Conservation (phyloP, 345 rosid species). For the Luvunga scandens region DNA sequence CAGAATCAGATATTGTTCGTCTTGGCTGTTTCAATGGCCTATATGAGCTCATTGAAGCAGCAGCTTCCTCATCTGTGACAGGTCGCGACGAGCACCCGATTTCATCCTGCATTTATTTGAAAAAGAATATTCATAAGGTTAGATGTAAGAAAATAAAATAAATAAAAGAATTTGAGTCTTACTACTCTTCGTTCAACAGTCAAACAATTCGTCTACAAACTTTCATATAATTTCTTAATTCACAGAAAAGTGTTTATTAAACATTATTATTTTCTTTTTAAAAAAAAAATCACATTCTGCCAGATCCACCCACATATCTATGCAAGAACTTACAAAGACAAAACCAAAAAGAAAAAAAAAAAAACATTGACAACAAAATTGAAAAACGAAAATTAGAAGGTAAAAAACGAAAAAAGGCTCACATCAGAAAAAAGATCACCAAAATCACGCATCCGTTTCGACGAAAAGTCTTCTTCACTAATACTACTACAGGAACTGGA, state of each 20-base stretch:
- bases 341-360: neutral
- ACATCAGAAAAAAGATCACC: slow-evolving; percentile 47
- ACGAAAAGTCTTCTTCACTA: slow-evolving; percentile 29
- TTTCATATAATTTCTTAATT: neutral
- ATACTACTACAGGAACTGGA: slow-evolving; percentile 39
- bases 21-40: slow-evolving; percentile 42
- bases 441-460: slow-evolving; percentile 40
- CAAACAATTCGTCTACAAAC: neutral
- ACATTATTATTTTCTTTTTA: neutral
- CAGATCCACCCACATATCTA: neutral
- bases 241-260: neutral
- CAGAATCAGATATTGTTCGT: neutral
- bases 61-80: slow-evolving; percentile 21
- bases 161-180: neutral
- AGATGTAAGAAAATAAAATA: neutral
- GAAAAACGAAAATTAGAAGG: neutral
- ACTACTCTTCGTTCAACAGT: neutral
- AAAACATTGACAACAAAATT: neutral
- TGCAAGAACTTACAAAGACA: neutral
- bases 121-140: neutral
- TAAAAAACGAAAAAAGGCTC: slow-evolving; percentile 10
- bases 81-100: slow-evolving; percentile 43
- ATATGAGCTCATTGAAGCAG: slow-evolving; percentile 4
- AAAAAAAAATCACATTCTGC: neutral
- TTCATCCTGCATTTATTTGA: slow-evolving; percentile 43